Conservation (phyloP, 2,329 filamentous ascomycete genomes). For the Aureobasidium sp. region DNA sequence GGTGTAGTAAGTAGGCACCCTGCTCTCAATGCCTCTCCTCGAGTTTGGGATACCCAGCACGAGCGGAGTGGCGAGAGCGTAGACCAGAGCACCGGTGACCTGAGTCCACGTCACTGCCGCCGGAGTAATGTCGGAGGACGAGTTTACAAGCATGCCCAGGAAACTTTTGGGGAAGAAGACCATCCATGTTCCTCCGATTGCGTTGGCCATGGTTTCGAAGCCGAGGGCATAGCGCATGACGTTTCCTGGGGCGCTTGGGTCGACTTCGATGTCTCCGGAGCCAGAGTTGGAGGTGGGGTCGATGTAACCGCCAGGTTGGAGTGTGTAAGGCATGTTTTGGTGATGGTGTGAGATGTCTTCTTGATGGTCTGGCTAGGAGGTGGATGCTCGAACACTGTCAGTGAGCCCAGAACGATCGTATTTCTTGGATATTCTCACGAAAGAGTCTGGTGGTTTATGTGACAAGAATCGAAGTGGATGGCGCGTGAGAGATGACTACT, state of each 20-base stretch:
- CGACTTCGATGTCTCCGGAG: background rate
- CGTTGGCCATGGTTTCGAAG: background rate
- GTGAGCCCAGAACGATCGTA: background rate
- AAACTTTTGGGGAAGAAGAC: constrained; percentile 1
- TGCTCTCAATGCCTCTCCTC: constrained; percentile 1
- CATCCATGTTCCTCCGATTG: constrained; percentile 6
- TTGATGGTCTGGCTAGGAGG: background rate
- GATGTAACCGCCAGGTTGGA: constrained; percentile 1
- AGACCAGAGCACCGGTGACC: background rate
- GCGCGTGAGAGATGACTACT: background rate
- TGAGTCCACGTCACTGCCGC: background rate
- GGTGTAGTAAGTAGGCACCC: background rate
- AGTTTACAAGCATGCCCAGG: background rate
- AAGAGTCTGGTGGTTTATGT: too few relatives aligned
- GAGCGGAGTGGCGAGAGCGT: constrained; percentile 5
- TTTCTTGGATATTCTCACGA: background rate
- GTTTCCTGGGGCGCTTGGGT: background rate
- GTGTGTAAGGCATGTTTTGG: background rate
- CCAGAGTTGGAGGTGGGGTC: background rate
- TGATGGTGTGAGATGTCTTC: background rate
- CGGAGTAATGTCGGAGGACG: background rate
- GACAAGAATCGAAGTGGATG: background rate
- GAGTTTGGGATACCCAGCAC: background rate
- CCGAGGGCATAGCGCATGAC: background rate
- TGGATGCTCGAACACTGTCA: background rate